Percentiles rank a stretch among this genome's conserved stretches.
Evolutionary conservation across 176 grass and related monocot species (phyloP).

Genomic region (Puya raimondii): DNA sequence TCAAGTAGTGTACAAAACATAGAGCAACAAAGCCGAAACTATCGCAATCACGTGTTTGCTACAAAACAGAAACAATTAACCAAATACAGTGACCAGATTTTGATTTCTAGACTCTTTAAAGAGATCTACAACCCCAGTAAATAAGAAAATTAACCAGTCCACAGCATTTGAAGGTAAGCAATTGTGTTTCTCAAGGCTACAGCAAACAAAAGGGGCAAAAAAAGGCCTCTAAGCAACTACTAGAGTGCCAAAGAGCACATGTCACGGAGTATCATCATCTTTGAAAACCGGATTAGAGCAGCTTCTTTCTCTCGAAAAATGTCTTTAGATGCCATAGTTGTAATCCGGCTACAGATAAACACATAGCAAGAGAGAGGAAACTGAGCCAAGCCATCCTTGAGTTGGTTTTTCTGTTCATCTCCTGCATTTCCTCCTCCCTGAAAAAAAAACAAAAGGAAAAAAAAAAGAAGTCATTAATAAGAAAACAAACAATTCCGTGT

Average conservation of each 20-base stretch:
- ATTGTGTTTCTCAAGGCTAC: not conserved
- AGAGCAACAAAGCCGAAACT: no score
- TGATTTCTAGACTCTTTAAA: not conserved
- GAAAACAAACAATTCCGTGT: not conserved
- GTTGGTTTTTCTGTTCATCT: conserved; percentile 76
- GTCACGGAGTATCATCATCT: not conserved
- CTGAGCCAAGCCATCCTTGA: conserved; percentile 92
- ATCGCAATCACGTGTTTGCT: no score
- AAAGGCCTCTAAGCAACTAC: not conserved
- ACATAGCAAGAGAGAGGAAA: conserved; percentile 70
- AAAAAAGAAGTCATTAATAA: not conserved
- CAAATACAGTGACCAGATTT: not conserved
- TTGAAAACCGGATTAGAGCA: conserved; percentile 38
- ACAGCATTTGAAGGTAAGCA: not conserved
- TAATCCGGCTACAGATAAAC: conserved; percentile 70
- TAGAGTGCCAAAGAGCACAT: not conserved
- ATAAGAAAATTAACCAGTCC: not conserved
- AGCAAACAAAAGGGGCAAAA: not conserved
- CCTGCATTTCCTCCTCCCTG: conserved; percentile 97
- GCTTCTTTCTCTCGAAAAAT: conserved; percentile 98
- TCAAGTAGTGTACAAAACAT: no score
- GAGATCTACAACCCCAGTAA: not conserved
- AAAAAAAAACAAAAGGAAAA: not conserved
- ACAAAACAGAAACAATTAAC: not conserved
- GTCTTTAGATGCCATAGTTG: conserved; percentile 94